Base-by-base conservation (phyloP, 345 rosid species). In the Luvunga scandens region DNA sequence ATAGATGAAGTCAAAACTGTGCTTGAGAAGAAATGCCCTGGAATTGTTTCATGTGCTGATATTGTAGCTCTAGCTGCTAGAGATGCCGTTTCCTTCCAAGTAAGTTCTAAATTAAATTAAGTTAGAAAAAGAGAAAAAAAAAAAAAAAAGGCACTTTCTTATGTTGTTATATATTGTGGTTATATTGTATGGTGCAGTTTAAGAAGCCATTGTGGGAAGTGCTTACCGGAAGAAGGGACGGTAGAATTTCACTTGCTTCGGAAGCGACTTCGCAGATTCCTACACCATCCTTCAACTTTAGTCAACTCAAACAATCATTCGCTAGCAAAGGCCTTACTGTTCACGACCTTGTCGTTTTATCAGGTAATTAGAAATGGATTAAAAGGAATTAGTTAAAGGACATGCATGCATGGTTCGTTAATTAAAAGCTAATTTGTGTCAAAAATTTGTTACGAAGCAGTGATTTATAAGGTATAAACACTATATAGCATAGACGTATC, bases 11-110 rank as follows among this genome's bases (percentile, higher is more conserved):
- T 83, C 38, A 88, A 88, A 76, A 73, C 84, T 3, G 76, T 72
- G 31, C 80, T 84, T 18, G 91, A 88, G 76, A 69, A 71, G 50
- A 59, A 72, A 24, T 88, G 91, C 80, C 86, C 89, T 21, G 86
- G 85, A 4, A 60, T 79, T 14, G 86, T 88, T 34, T 88, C 91
- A 30, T 88, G 91, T 65, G 90, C 90, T 0, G 90, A 87, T 77
- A 84, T 87, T 33, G 22, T 87, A 1, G 86, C 90, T 57, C 80
- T 86, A 1, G 83, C 84, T 22, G 84, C 90, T 14, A 81, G 90
- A 21, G 90, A 87, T 78, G 3, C 83, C 5, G 82, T 76, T 71
- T 82, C 85, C 60, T 62, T 77, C 77, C 83, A 83, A 77, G 90
- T 87, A 81, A 76, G 66, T 48, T 18, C 1, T 19, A 9, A 21